Evolutionary conservation across 306 rosid species (phyloP).

Genomic region (Leucaena leucocephala): DNA sequence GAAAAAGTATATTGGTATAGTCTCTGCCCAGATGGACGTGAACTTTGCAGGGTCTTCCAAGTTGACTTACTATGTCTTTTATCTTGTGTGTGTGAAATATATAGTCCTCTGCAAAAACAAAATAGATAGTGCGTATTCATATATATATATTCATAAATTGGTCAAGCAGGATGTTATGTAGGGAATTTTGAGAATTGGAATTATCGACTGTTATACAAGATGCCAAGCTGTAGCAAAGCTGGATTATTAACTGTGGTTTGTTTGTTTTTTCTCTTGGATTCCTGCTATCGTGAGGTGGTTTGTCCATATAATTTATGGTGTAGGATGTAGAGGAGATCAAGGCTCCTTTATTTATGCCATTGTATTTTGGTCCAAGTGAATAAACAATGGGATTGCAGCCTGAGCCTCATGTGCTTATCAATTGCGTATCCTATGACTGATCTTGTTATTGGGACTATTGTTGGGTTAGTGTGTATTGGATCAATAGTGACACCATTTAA

Average conservation of each 20-base stretch:
- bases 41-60: constrained; percentile 36
- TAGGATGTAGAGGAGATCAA: constrained; percentile 41
- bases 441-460: constrained; percentile 80
- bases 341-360: constrained; percentile 36
- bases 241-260: constrained; percentile 30
- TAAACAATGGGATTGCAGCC: constrained; percentile 53
- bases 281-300: constrained; percentile 7
- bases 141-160: constrained; percentile 7
- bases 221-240: constrained; percentile 33
- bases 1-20: constrained; percentile 28
- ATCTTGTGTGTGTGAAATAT: neutral
- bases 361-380: constrained; percentile 48
- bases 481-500: constrained; percentile 85
- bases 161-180: constrained; percentile 41
- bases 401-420: constrained; percentile 51
- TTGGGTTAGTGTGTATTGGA: constrained; percentile 92
- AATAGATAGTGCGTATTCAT: neutral
- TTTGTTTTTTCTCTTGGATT: constrained; percentile 27
- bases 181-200: constrained; percentile 33
- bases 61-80: constrained; percentile 4
- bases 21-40: constrained; percentile 30
- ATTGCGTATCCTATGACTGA: constrained; percentile 70
- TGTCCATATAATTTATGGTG: constrained; percentile 15
- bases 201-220: constrained; percentile 31
- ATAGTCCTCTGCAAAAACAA: neutral